A percentile compares a stretch with the other conserved stretches of the same genome.
phyloP scores from a whole-genome alignment of 2,329 filamentous ascomycete genomes.

The Mycocentrospora acerina region DNA sequence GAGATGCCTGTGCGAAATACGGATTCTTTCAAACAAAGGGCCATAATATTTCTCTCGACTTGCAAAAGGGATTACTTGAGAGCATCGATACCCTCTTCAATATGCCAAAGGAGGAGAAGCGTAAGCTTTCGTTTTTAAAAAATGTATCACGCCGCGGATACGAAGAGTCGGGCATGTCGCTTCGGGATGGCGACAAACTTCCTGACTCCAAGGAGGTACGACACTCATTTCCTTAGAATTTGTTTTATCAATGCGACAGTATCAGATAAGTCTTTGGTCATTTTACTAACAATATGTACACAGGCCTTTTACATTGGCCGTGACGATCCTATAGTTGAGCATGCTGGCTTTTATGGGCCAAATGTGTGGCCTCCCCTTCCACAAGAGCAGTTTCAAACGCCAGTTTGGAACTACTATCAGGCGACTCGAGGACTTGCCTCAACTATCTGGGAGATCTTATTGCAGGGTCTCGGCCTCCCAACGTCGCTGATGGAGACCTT shows the following conservation, averaged over 20 bases:
- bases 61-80: constrained; percentile 43
- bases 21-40: constrained; percentile 52
- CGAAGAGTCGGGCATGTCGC: constrained; percentile 46
- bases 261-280: constrained; percentile 43
- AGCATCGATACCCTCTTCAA: constrained; percentile 46
- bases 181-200: constrained; percentile 45
- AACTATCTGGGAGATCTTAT: no score
- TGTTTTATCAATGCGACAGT: constrained; percentile 47
- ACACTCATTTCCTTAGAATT: no score
- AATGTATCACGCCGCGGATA: constrained; percentile 49
- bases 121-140: constrained; percentile 39
- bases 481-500: constrained; percentile 41
- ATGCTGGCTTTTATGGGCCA: no score
- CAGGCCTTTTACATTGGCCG: constrained; percentile 47
- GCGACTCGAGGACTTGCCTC: no score
- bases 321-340: no score
- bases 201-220: constrained; percentile 50
- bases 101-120: constrained; percentile 46
- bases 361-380: no score
- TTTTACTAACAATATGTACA: constrained; percentile 40
- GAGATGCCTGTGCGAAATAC: constrained; percentile 36
- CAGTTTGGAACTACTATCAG: no score
- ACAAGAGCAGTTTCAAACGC: no score
- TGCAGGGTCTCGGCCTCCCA: constrained; percentile 42
- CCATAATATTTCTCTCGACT: constrained; percentile 41